Base-by-base conservation (phyloP, 805 yeast species). In the Spathaspora arborariae region DNA sequence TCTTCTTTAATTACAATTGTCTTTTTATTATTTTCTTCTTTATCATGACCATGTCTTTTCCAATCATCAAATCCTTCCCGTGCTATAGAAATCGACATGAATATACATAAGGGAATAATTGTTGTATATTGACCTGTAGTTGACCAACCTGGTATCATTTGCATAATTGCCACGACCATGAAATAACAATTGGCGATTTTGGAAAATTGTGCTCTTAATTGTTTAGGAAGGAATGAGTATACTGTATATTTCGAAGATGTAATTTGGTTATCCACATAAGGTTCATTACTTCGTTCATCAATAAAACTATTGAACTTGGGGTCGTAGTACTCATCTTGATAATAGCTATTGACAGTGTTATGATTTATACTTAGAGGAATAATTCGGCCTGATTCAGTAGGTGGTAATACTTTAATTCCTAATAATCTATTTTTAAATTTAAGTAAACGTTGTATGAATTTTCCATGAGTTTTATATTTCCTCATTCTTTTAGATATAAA, bases 121-220 rank as follows among this genome's bases (percentile, higher is more conserved):
- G 99, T 94, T 3, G 98, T 94, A 60, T 82, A 89, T 10, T 90
- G 85, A 49, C 98, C 99, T 0, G 99, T 94, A 5, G 99, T 89
- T 1, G 97, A 88, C 97, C 97, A 94, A 2, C 90, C 81, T 0
- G 99, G 98, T 41, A 94, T 84, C 91, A 92, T 84, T 62, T 94
- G 99, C 72, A 94, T 72, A 51, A 94, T 85, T 2, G 98, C 91
- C 15, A 94, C 94, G 2, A 82, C 74, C 78, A 94, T 68, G 66
- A 94, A 94, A 64, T 94, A 92, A 51, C 91, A 74, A 61, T 94
- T 94, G 22, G 99, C 99, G 39, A 94, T 58, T 60, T 89, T 92
- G 20, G 96, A 88, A 59, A 94, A 92, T 64, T 94, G 99, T 2
- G 94, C 96, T 51, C 81, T 75, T 34, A 94, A 63, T 59, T 94